These are phyloP conservation scores for Colletotrichum filicis DNA, from an alignment of 2,329 filamentous ascomycete genomes.

Conservation along the genomic window DNA sequence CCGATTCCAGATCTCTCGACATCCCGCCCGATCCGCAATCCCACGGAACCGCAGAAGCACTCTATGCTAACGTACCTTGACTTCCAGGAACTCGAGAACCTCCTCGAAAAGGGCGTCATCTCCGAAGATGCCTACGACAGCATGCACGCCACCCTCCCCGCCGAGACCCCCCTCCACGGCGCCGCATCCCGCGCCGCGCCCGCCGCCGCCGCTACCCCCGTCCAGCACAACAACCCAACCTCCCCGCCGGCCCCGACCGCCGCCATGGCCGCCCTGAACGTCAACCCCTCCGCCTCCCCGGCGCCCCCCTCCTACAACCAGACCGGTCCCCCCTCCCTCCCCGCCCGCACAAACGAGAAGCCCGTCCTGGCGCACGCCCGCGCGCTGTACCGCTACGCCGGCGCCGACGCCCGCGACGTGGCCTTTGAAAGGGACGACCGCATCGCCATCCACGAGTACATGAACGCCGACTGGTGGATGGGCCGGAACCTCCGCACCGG, in stretches of 20 bases:
- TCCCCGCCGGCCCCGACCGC: constrained; percentile 45
- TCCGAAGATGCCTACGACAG: constrained; percentile 78
- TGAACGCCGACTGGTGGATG: constrained; percentile 98
- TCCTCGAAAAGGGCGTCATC: constrained; percentile 85
- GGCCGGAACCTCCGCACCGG: constrained; percentile 86
- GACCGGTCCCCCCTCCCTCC: constrained; percentile 55
- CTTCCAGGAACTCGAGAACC: constrained; percentile 87
- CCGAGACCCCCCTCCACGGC: constrained; percentile 70
- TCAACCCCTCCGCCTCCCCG: constrained; percentile 45
- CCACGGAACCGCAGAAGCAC: neutral
- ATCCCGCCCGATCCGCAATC: constrained; percentile 9
- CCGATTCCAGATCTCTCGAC: neutral
- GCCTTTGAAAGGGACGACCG: constrained; percentile 83
- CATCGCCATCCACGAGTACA: constrained; percentile 86
- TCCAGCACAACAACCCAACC: constrained; percentile 40
- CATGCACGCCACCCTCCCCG: constrained; percentile 80
- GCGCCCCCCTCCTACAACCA: constrained; percentile 64
- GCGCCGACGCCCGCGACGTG: constrained; percentile 83
- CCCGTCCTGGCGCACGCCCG: constrained; percentile 78
- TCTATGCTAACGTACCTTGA: constrained; percentile 4
- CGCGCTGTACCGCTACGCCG: constrained; percentile 86
- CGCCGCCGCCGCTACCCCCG: constrained; percentile 45
- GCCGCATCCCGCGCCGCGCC: constrained; percentile 53
- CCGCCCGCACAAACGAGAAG: constrained; percentile 54
- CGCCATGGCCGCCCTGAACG: constrained; percentile 55